These are phyloP conservation scores for Sphaerulina populicola DNA, from an alignment of 2,329 filamentous ascomycete species.

Conservation along the genomic window DNA sequence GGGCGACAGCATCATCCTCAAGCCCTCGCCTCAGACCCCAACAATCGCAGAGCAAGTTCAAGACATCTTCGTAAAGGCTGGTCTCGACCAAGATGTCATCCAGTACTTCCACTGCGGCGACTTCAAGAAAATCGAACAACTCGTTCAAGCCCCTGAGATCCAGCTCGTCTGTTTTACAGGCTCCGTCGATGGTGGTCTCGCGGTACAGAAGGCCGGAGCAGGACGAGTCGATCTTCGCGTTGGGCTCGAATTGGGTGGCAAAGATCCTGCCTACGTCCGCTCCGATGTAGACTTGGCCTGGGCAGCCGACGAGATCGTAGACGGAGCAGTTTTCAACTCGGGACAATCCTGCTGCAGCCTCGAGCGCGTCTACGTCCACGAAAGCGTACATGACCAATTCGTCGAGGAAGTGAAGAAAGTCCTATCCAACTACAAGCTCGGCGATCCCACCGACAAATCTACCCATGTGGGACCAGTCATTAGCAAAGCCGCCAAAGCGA, in stretches of 20 bases:
- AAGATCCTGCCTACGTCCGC: slow-evolving; percentile 86
- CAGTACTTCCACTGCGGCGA: slow-evolving; percentile 90
- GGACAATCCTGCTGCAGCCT: slow-evolving; percentile 96
- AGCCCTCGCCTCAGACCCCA: slow-evolving; percentile 90
- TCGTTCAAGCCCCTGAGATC: slow-evolving; percentile 69
- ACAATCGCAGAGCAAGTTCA: slow-evolving; percentile 80
- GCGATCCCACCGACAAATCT: slow-evolving; percentile 70
- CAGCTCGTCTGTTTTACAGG: slow-evolving; percentile 87
- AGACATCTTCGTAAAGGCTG: slow-evolving; percentile 67
- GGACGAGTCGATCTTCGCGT: slow-evolving; percentile 72
- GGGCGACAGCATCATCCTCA: slow-evolving; percentile 85
- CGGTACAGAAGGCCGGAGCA: slow-evolving; percentile 75
- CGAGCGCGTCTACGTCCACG: slow-evolving; percentile 84
- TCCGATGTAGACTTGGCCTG: slow-evolving; percentile 78
- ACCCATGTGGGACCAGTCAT: slow-evolving; percentile 86
- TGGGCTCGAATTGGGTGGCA: slow-evolving; percentile 85
- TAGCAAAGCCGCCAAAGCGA: slow-evolving; percentile 66
- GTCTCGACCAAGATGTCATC: slow-evolving; percentile 72
- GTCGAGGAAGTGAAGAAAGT: slow-evolving; percentile 71
- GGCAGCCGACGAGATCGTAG: slow-evolving; percentile 90
- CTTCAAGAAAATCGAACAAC: slow-evolving; percentile 62
- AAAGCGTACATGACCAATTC: slow-evolving; percentile 74
- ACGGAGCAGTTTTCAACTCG: slow-evolving; percentile 94
- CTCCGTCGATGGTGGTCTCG: slow-evolving; percentile 77
- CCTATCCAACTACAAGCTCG: slow-evolving; percentile 68